Evolutionary conservation across 2,329 filamentous ascomycete genomes (phyloP), one percentile per base, ranked within the genome.

Genomic region (Cryphonectria naterciae): DNA sequence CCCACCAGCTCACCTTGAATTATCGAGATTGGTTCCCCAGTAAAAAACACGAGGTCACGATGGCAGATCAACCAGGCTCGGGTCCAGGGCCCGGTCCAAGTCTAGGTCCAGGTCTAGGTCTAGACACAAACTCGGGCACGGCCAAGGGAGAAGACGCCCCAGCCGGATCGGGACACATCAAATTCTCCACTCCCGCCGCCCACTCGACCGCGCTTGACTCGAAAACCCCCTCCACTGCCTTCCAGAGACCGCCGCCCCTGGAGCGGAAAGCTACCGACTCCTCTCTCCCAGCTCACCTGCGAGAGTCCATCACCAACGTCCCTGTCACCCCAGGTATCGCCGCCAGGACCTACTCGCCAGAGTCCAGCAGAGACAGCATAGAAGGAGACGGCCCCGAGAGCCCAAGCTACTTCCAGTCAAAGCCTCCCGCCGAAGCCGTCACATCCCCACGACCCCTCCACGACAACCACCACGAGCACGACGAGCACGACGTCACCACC

Each of bases 251-350:
- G 32, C 19, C 25, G n/a, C 39, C 70, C 54, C 41, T 49, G 28
- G 67, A 71, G 28, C 71, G 73, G 22, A 35, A 41, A 10, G 15
- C 54, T 62, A 74, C 54, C 70, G 74, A 77, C 22, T 75, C 75
- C 1, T 68, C 64, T 7, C 76, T 82, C 15, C 79, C 79, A 6
- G 77, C 81, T 25, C 80, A 83, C 72, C 69, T 80, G 68, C 79
- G 79, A 49, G 60, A 74, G 2, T 77, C 79, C 3, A 74, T 80
- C 71, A 80, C 74, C 49, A 74, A 76, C 35, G 77, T 83, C 37
- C 82, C 82, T n/a, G 82, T 83, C 25, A 83, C 82, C 5, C 82
- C 82, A 5, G 82, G 78, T 46, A 82, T 83, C 65, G 72, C 75
- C 37, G 71, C 74, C 54, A 73, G 76, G 13, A 79, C 80, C 10